A percentile compares a stretch with the other conserved stretches of the same genome.
phyloP scores from a whole-genome alignment of 352 stramenopile genomes.

The Peronospora tabacina region DNA sequence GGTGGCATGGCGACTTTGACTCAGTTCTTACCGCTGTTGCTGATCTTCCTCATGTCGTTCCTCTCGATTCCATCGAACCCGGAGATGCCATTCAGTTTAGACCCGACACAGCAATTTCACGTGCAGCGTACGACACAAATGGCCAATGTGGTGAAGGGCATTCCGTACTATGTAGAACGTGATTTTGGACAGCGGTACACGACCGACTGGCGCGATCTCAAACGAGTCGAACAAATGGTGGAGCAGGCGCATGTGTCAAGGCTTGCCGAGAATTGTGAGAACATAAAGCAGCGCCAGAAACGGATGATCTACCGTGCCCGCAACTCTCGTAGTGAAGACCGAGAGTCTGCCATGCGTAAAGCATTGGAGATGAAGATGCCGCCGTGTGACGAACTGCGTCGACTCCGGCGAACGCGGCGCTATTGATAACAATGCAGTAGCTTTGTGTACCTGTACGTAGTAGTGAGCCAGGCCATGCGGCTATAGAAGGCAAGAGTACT shows the following conservation, averaged over 20 bases:
- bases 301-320: constrained; percentile 82
- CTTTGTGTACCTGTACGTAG: constrained; percentile 1
- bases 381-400: constrained; percentile 70
- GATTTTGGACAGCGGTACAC: constrained; percentile 86
- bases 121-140: constrained; percentile 72
- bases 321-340: constrained; percentile 67
- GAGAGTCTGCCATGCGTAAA: constrained; percentile 65
- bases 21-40: constrained; percentile 78
- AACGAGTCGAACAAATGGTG: constrained; percentile 81
- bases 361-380: constrained; percentile 81
- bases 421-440: constrained; percentile 28
- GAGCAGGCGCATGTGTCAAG: constrained; percentile 69
- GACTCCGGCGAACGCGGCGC: constrained; percentile 52
- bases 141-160: constrained; percentile 75
- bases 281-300: constrained; percentile 79
- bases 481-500: constrained; percentile 15
- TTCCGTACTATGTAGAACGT: constrained; percentile 82
- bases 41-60: constrained; percentile 82
- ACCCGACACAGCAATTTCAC: constrained; percentile 67
- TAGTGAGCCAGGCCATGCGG: constrained; percentile 4
- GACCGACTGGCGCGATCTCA: constrained; percentile 75
- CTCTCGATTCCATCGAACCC: constrained; percentile 63
- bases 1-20: constrained; percentile 45
- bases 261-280: constrained; percentile 73
- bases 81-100: constrained; percentile 79